Conservation (phyloP, 345 rosid species). For the Aquilaria malaccensis region DNA sequence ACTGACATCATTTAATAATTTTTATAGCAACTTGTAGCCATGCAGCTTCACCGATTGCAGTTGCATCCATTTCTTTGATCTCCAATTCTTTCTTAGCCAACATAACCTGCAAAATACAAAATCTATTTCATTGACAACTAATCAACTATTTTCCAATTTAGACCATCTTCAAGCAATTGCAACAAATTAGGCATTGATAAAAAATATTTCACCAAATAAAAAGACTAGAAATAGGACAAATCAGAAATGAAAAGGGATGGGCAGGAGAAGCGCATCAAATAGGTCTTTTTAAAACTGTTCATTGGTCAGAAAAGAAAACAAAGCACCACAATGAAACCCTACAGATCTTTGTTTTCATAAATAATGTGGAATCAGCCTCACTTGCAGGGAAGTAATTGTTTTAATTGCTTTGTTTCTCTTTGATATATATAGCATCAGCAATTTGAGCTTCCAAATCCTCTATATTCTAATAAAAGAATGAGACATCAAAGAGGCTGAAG, state of each 20-base stretch:
- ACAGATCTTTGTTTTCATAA: constrained; percentile 6
- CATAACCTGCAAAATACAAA: constrained; percentile 41
- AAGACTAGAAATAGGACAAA: background rate
- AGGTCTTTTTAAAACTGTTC: no score
- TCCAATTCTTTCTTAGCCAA: constrained; percentile 87
- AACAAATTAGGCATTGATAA: background rate
- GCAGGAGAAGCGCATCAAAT: no score
- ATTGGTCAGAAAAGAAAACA: background rate
- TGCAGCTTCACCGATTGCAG: constrained; percentile 92
- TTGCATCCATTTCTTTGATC: constrained; percentile 94
- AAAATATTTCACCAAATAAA: background rate
- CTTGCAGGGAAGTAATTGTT: constrained; percentile 76
- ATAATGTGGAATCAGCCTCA: constrained; percentile 24
- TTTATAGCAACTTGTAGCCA: constrained; percentile 74
- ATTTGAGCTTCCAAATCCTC: constrained; percentile 83
- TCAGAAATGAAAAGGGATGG: no score
- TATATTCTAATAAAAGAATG: constrained; percentile 42
- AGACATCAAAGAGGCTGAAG: constrained; percentile 14
- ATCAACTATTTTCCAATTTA: background rate
- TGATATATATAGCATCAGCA: constrained; percentile 64
- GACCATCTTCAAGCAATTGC: constrained; percentile 1
- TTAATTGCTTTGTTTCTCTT: constrained; percentile 83
- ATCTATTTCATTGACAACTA: background rate
- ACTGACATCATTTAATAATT: constrained; percentile 45
- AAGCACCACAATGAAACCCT: background rate